Evolutionary conservation across 805 yeast genomes (phyloP), one percentile per base, ranked within the genome.

Genomic region (Tetrapisispora fleetii): DNA sequence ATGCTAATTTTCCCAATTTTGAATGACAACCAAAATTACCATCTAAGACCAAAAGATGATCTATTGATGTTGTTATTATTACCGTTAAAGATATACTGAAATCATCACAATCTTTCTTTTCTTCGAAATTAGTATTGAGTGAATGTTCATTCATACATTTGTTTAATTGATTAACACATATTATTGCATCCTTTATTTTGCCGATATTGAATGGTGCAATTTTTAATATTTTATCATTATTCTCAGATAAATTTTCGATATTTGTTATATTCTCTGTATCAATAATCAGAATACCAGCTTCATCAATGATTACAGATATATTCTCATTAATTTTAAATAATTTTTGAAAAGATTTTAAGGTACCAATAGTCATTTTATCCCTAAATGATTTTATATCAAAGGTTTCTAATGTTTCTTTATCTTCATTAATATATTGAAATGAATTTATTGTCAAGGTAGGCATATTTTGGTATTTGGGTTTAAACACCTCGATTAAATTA

Each of bases 311-410:
- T 44, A 59, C 39, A 40, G 54, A 52, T 3, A 58, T 46, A 1
- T 52, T 43, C n/a, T 55, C 56, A 9, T 58, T 52, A n/a, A 62
- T 40, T 50, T 56, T 52, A 41, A 54, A 61, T 22, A 62, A n/a
- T 42, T 58, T 56, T 46, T 59, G 56, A 41, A 58, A 60, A 1
- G 59, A 55, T 7, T 58, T 24, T n/a, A 46, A 30, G 11, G 16
- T 9, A 10, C 38, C 28, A 5, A 47, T 11, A 24, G 43, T 37
- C 44, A 47, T 47, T 16, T 37, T n/a, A 14, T 32, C 28, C n/a
- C 28, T 38, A n/a, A 47, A 38, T 4, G 4, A 22, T 18, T 43
- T 40, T 1, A 4, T 17, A 30, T 41, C 33, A 30, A 41, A 41
- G 6, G 33, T 24, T 30, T 38, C 33, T 8, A 39, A 11, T 3